Evolutionary conservation across 345 rosid species (phyloP).

Genomic region (Aquilaria sinensis): DNA sequence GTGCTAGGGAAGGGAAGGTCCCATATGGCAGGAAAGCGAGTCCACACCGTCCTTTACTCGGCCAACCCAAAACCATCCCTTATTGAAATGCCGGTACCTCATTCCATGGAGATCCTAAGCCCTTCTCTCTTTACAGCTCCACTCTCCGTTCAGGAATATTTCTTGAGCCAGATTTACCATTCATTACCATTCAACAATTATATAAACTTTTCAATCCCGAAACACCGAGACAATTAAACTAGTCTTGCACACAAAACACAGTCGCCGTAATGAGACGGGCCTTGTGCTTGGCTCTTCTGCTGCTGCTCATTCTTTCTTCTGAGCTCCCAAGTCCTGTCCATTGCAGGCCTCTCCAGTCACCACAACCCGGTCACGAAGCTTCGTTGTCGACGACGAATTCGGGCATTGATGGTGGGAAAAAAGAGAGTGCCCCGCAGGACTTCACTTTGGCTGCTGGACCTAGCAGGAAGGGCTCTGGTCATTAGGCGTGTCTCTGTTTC

Average conservation of each 20-base stretch:
- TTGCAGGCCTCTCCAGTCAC: conserved; percentile 19
- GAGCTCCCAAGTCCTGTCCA: conserved; percentile 8
- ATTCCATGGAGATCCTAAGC: conserved; percentile 36
- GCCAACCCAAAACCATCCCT: conserved; percentile 14
- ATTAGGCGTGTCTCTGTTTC: conserved; percentile 17
- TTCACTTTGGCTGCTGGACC: conserved; percentile 41
- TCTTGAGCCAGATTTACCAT: not conserved
- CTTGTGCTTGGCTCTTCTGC: conserved; percentile 3
- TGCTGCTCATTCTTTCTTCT: conserved; percentile 12
- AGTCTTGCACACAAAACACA: not conserved
- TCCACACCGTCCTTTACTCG: conserved; percentile 22
- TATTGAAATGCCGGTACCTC: conserved; percentile 22
- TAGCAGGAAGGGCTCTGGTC: conserved; percentile 57
- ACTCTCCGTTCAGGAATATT: conserved; percentile 19
- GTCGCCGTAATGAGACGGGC: conserved; percentile 20
- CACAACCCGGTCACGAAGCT: not conserved
- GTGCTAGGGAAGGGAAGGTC: too few relatives aligned
- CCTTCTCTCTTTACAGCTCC: conserved; percentile 26
- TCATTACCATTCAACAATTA: not conserved
- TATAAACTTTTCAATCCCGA: not conserved
- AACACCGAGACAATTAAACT: too few relatives aligned
- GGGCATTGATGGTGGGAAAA: not conserved
- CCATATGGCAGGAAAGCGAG: too few relatives aligned
- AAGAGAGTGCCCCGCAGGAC: conserved; percentile 6
- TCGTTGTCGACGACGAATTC: not conserved